phyloP scores from a whole-genome alignment of 192 early-diverging fungal genomes.

The Gryganskiella cystojenkinii region DNA sequence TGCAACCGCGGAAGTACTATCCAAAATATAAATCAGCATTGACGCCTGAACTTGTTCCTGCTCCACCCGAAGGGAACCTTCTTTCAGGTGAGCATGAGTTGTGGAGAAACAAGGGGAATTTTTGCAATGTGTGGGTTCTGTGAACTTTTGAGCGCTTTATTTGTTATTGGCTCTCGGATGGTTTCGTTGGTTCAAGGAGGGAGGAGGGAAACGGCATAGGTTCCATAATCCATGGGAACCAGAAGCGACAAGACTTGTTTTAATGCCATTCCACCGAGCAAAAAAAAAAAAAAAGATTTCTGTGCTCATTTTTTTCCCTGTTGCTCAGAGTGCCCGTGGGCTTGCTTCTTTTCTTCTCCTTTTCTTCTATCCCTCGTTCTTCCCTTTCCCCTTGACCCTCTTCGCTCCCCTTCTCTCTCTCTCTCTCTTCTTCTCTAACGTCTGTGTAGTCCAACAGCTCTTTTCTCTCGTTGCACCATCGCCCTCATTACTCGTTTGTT shows the following conservation, averaged over 20 bases:
- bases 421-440: not conserved
- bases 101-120: too few species aligned
- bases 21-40: too few species aligned
- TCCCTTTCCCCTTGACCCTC: not conserved
- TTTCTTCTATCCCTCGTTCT: not conserved
- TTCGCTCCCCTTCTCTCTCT: slow-evolving; percentile 3
- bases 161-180: too few species aligned
- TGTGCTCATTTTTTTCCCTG: not conserved
- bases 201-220: too few species aligned
- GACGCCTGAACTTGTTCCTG: too few species aligned
- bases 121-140: too few species aligned
- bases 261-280: not conserved
- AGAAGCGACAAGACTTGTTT: not conserved
- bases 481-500: not conserved
- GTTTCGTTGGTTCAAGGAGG: too few species aligned
- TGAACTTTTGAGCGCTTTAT: too few species aligned
- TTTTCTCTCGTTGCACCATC: not conserved
- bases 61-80: too few species aligned
- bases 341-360: not conserved
- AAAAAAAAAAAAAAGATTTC: not conserved
- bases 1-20: too few species aligned
- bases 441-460: not conserved
- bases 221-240: not conserved
- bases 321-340: too few species aligned
- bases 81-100: too few species aligned